Evolutionary conservation across 306 rosid genomes (phyloP).

Genomic region (Senna siamea): DNA sequence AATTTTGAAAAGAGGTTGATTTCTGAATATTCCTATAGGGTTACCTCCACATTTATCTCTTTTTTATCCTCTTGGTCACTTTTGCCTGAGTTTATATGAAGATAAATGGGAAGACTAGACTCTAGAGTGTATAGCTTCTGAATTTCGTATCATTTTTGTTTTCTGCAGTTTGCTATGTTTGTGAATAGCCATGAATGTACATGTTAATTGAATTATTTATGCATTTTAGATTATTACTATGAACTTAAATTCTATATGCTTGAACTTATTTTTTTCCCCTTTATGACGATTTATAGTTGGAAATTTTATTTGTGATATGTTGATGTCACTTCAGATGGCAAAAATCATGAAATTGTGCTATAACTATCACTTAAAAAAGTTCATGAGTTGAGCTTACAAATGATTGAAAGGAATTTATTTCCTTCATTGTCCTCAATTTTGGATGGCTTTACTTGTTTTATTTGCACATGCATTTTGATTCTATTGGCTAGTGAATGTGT

Average conservation of each 20-base stretch:
- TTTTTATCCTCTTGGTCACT: neutral
- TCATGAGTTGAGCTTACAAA: neutral
- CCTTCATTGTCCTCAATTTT: too few relatives aligned
- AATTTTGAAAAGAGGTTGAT: constrained; percentile 23
- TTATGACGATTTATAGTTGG: constrained; percentile 3
- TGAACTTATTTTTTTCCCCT: neutral
- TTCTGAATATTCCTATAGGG: neutral
- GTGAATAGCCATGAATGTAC: neutral
- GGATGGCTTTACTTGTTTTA: too few relatives aligned
- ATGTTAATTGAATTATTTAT: neutral
- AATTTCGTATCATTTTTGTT: neutral
- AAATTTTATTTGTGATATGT: neutral
- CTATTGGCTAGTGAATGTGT: too few relatives aligned
- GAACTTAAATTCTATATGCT: neutral
- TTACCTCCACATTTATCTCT: neutral
- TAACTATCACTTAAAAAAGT: neutral
- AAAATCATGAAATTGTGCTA: neutral
- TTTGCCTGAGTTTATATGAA: neutral
- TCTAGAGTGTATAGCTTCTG: neutral
- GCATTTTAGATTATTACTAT: neutral
- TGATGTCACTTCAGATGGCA: constrained; percentile 4
- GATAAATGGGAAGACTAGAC: neutral
- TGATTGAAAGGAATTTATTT: neutral
- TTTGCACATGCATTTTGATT: too few relatives aligned
- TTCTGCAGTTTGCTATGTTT: neutral